A percentile compares a stretch with the other conserved stretches of the same genome.
phyloP scores from a whole-genome alignment of 2,329 filamentous ascomycete genomes.

The Venturia oleaginea region DNA sequence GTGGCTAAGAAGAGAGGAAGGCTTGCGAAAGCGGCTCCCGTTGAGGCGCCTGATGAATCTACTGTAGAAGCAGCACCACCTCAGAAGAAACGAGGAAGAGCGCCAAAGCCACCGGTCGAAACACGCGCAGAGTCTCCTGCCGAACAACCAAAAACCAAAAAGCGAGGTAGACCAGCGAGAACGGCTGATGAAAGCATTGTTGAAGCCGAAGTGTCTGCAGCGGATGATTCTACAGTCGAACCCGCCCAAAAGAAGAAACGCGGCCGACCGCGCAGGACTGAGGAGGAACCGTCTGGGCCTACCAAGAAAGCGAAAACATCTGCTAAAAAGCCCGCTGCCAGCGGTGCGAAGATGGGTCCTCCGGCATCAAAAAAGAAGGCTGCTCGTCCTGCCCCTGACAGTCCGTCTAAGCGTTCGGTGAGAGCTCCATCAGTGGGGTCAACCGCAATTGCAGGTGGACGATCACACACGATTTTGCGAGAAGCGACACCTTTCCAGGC shows the following conservation, averaged over 20 bases:
- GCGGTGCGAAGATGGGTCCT: constrained; percentile 15
- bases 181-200: neutral
- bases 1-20: neutral
- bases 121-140: neutral
- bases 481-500: constrained; percentile 35
- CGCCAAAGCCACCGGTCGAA: neutral
- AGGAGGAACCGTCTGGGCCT: constrained; percentile 17
- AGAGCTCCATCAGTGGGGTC: constrained; percentile 10
- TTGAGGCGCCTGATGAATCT: neutral
- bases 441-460: constrained; percentile 17
- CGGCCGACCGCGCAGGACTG: constrained; percentile 21
- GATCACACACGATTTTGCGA: constrained; percentile 28
- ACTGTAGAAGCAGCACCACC: neutral
- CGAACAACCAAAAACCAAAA: neutral
- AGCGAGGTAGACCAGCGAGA: neutral
- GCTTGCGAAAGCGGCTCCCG: neutral
- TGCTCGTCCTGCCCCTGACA: neutral
- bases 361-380: constrained; percentile 10
- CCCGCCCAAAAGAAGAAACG: constrained; percentile 12
- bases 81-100: neutral
- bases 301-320: constrained; percentile 13
- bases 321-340: constrained; percentile 6
- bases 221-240: neutral
- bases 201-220: neutral
- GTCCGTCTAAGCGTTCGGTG: neutral